These are phyloP conservation scores for Plasmodium berghei DNA, from an alignment of 169 alveolate genomes.

Conservation along the genomic window DNA sequence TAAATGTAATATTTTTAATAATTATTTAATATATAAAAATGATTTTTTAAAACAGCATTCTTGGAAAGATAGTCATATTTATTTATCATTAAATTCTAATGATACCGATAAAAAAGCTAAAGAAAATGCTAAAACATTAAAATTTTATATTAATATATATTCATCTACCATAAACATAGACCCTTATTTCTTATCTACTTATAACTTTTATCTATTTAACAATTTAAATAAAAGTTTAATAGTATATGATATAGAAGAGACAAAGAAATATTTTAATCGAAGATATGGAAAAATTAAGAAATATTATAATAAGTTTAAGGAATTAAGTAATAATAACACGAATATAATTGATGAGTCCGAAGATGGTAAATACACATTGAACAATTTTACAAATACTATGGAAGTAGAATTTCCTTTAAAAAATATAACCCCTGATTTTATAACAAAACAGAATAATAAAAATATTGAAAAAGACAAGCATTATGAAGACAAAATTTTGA, in stretches of 20 bases:
- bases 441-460: background rate
- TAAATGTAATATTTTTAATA: constrained; percentile 25
- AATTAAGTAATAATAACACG: background rate
- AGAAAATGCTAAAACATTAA: constrained; percentile 22
- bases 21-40: constrained; percentile 61
- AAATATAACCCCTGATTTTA: too few species aligned
- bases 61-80: constrained; percentile 59
- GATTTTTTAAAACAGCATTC: constrained; percentile 47
- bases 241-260: constrained; percentile 44
- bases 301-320: constrained; percentile 23
- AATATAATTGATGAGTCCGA: background rate
- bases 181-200: constrained; percentile 62
- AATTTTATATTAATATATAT: constrained; percentile 39
- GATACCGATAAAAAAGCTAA: background rate
- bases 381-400: background rate
- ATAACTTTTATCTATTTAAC: constrained; percentile 41
- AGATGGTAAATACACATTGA: background rate
- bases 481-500: background rate
- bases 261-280: constrained; percentile 28
- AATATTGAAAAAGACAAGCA: background rate
- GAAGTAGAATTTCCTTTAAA: too few species aligned
- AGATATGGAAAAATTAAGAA: constrained; percentile 19
- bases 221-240: constrained; percentile 67
- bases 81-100: constrained; percentile 26
- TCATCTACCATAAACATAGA: constrained; percentile 53